Percentiles rank a stretch among this genome's conserved stretches.
Conservation (phyloP, 2,329 filamentous ascomycete genomes). For the Berkeleyomyces rouxiae region DNA sequence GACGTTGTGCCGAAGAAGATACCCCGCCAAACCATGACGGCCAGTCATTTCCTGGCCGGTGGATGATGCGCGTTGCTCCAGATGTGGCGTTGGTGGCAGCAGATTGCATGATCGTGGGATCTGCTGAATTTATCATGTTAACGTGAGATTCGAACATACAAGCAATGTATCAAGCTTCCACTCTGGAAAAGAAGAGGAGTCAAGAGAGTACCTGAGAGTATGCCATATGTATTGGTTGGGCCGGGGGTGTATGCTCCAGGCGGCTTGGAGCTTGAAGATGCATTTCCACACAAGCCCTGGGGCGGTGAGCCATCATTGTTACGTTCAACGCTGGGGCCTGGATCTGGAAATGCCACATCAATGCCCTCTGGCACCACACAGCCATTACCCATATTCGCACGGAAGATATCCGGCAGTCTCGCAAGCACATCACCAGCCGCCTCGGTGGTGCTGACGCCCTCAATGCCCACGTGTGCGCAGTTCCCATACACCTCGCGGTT, state of each 20-base stretch:
- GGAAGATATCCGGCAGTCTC: constrained; percentile 34
- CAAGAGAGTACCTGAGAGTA: constrained; percentile 1
- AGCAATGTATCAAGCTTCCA: too few species aligned
- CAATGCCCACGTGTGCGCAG: constrained; percentile 42
- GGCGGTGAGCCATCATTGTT: constrained; percentile 20
- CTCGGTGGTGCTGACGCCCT: constrained; percentile 10
- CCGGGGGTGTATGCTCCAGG: neutral
- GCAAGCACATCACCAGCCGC: constrained; percentile 36
- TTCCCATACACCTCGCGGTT: constrained; percentile 58
- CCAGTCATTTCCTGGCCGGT: neutral
- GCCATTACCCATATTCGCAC: constrained; percentile 43
- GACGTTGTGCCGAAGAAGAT: neutral
- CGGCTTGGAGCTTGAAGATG: neutral
- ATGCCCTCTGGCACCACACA: constrained; percentile 38
- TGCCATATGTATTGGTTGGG: neutral
- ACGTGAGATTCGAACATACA: too few species aligned
- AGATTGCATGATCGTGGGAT: neutral
- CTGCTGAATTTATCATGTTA: neutral
- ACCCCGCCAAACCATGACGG: neutral
- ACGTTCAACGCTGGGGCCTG: constrained; percentile 35
- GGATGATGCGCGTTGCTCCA: neutral
- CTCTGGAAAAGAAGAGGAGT: neutral
- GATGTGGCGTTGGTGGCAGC: neutral
- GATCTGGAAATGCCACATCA: constrained; percentile 45
- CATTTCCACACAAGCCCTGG: constrained; percentile 12